Evolutionary conservation across 2,329 filamentous ascomycete species (phyloP), one percentile per base, ranked within the genome.

Genomic region (Sarocladiaceae sp.): DNA sequence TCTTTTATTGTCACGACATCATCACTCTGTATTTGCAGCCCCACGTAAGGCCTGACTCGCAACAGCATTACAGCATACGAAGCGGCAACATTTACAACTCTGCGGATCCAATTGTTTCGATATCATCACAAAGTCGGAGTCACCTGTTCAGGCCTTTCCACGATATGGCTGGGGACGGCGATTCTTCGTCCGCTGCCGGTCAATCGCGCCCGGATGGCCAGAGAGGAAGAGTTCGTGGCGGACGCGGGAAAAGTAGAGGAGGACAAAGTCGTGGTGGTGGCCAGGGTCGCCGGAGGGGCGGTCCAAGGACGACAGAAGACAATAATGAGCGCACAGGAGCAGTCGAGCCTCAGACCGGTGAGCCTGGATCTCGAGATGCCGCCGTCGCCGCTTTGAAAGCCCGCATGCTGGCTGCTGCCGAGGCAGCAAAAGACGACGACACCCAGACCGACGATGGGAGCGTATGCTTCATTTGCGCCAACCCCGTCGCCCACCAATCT

Each of bases 401-500:
- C 58, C 63, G 39, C 18, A 50, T 50, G 47, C 25, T 54, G 3
- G 54, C 54, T 29, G 53, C 54, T 10, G 47, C 46, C 2, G 52
- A 46, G 23, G 55, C 55, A 25, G 55, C 54, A 15, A 56, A 23
- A 63, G 66, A 60, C 64, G 66, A 12, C 62, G 70, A 39, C 65
- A 68, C 49, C 64, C 70, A 69, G 3, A 80, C 80, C 46, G 80
- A 79, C 25, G 87, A 91, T 52, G 86, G 78, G 23, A 91, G 97
- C 56, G 81, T 97, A 55, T 99, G 94, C 80, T 97, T 97, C 71
- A 99, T 99, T 64, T 99, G 94, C 71, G 93, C 94, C 53, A 96
- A 92, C 58, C 83, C 86, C 2, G 86, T 99, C 46, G 83, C 88
- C 47, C 91, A 97, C 73, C 85, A 90, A 61, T 88, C 92, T 10